Conservation (phyloP, 139 green algal genomes). For the Chlamydomonas incerta region DNA sequence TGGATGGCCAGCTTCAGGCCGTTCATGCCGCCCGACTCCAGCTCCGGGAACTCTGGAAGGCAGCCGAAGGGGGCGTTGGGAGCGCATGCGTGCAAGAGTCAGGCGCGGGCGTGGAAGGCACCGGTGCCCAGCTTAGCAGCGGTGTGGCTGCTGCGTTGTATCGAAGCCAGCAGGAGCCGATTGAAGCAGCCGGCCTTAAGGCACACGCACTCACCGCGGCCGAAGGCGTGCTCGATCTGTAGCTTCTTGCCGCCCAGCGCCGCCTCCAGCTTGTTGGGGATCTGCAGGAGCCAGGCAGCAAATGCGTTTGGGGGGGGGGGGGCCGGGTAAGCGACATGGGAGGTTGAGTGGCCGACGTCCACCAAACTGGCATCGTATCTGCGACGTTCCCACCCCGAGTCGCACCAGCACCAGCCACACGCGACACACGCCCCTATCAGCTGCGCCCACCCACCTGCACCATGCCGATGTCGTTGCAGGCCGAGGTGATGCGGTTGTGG, state of each 20-base stretch:
- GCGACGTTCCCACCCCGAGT: too few relatives aligned
- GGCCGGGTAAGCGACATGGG: too few relatives aligned
- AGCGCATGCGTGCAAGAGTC: neutral
- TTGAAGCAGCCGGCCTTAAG: neutral
- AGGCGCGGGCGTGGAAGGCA: neutral
- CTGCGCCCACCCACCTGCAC: conserved; percentile 63
- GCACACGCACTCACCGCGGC: conserved; percentile 40
- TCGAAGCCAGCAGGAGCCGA: too few relatives aligned
- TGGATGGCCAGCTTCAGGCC: conserved; percentile 61
- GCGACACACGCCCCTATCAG: too few relatives aligned
- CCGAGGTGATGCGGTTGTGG: too few relatives aligned
- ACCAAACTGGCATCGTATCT: too few relatives aligned
- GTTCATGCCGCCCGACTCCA: conserved; percentile 39
- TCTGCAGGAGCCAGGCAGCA: conserved; percentile 24
- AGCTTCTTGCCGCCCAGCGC: conserved; percentile 35
- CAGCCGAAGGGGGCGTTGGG: too few relatives aligned
- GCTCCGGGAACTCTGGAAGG: conserved; percentile 55
- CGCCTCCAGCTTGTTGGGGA: conserved; percentile 51
- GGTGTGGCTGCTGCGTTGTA: too few relatives aligned
- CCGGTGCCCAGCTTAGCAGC: too few relatives aligned
- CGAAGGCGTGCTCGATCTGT: conserved; percentile 70
- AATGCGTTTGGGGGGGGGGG: too few relatives aligned
- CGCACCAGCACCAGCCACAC: neutral
- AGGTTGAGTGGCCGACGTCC: too few relatives aligned
- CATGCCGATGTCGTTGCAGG: too few relatives aligned